These are phyloP conservation scores for Fonsecaea multimorphosa DNA, from an alignment of 2,329 filamentous ascomycete genomes.

Conservation along the genomic window DNA sequence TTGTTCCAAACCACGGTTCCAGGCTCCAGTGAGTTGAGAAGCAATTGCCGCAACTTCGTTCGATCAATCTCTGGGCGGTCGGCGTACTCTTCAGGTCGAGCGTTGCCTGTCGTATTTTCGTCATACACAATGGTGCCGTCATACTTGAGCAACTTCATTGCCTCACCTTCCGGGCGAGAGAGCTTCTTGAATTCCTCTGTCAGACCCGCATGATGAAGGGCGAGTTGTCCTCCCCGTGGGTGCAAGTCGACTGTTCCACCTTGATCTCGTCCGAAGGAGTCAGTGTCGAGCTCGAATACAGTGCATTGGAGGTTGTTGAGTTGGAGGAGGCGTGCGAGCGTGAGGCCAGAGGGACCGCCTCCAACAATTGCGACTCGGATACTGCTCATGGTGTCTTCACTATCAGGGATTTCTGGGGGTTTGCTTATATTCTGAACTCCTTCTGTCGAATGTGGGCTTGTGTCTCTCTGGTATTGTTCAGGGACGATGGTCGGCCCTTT, in stretches of 20 bases:
- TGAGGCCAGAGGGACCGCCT: slow-evolving; percentile 57
- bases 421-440: not conserved
- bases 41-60: slow-evolving; percentile 51
- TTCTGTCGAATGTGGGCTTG: not conserved
- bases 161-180: slow-evolving; percentile 61
- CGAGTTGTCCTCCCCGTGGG: slow-evolving; percentile 57
- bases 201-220: slow-evolving; percentile 58
- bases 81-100: slow-evolving; percentile 18
- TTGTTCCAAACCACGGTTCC: slow-evolving; percentile 56
- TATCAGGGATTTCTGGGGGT: not conserved
- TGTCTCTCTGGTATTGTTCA: not conserved
- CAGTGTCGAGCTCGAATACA: slow-evolving; percentile 56
- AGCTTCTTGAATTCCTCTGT: slow-evolving; percentile 58
- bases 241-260: slow-evolving; percentile 64
- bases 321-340: slow-evolving; percentile 60
- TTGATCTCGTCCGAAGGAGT: slow-evolving; percentile 53
- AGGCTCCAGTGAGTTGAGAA: slow-evolving; percentile 55
- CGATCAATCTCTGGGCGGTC: slow-evolving; percentile 63
- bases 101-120: slow-evolving; percentile 38
- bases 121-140: slow-evolving; percentile 44
- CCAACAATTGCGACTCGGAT: slow-evolving; percentile 56
- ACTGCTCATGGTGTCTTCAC: slow-evolving; percentile 31
- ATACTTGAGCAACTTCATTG: slow-evolving; percentile 55
- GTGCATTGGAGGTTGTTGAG: slow-evolving; percentile 54
- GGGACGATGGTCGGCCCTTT: not conserved